These are phyloP conservation scores for Purpureocillium lavendulum DNA, from an alignment of 2,329 filamentous ascomycete species.

Conservation along the genomic window DNA sequence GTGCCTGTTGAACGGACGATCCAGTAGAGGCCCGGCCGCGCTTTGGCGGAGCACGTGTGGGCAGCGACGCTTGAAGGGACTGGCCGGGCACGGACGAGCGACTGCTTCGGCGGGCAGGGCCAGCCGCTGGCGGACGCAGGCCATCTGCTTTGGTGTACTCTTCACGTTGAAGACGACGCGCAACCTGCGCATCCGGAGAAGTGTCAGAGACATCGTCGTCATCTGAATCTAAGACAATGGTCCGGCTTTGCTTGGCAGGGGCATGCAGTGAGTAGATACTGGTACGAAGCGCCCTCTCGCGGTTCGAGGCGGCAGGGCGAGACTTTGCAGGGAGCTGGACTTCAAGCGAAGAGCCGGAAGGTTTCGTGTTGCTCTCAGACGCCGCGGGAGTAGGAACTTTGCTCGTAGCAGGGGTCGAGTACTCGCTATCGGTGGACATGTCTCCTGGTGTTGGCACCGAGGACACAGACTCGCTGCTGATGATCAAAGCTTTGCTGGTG, in stretches of 20 bases:
- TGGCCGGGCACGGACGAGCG: background rate
- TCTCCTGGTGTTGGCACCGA: slow-evolving; percentile 21
- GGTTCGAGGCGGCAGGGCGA: slow-evolving; percentile 9
- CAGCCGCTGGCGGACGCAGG: slow-evolving; percentile 2
- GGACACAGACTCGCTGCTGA: slow-evolving; percentile 21
- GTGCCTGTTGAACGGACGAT: slow-evolving; percentile 9
- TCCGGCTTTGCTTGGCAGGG: slow-evolving; percentile 33
- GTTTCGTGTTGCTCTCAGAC: slow-evolving; percentile 8
- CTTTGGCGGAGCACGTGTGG: slow-evolving; percentile 12
- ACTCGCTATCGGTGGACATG: slow-evolving; percentile 20
- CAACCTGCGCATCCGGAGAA: slow-evolving; percentile 19
- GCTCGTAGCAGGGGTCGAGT: slow-evolving; percentile 28
- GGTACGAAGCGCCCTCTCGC: slow-evolving; percentile 20
- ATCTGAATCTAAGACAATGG: slow-evolving; percentile 31
- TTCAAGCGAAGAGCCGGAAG: slow-evolving; percentile 13
- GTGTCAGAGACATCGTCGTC: slow-evolving; percentile 20
- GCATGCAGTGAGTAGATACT: slow-evolving; percentile 41
- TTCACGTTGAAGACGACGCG: slow-evolving; percentile 25
- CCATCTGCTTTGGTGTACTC: slow-evolving; percentile 15
- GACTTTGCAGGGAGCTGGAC: slow-evolving; percentile 17
- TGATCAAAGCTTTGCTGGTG: slow-evolving; percentile 9
- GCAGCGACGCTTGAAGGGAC: slow-evolving; percentile 4
- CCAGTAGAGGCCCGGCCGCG: slow-evolving; percentile 15
- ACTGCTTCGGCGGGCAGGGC: slow-evolving; percentile 2
- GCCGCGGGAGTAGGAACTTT: slow-evolving; percentile 24